Evolutionary conservation across 2,329 filamentous ascomycete genomes (phyloP).

Genomic region (Penicillium decumbens): DNA sequence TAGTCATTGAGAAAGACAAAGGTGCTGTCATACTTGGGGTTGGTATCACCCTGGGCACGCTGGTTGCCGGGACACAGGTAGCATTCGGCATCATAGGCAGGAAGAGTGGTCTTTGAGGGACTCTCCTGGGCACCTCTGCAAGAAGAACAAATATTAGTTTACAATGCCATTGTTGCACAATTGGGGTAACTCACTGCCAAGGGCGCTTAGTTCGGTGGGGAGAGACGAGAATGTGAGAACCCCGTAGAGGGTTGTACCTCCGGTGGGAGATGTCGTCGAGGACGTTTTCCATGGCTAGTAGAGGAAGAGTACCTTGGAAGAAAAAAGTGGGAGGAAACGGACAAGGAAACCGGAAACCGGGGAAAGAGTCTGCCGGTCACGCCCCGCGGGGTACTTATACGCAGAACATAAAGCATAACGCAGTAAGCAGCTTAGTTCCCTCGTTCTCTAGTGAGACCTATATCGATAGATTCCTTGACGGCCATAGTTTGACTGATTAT

Average conservation of each 20-base stretch:
- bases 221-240: constrained; percentile 89
- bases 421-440: not conserved
- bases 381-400: constrained; percentile 21
- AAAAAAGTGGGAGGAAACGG: constrained; percentile 1
- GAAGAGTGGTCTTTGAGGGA: constrained; percentile 63
- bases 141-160: not conserved
- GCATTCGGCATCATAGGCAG: constrained; percentile 83
- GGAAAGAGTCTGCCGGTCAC: constrained; percentile 2
- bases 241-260: constrained; percentile 85
- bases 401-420: constrained; percentile 2
- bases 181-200: constrained; percentile 71
- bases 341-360: constrained; percentile 3
- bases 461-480: not conserved
- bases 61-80: constrained; percentile 92
- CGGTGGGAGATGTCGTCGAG: constrained; percentile 96
- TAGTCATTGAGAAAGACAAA: constrained; percentile 98
- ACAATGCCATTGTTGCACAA: not conserved
- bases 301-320: constrained; percentile 11
- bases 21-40: constrained; percentile 79
- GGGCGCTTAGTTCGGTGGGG: constrained; percentile 94
- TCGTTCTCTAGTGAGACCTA: not conserved
- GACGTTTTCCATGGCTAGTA: constrained; percentile 61
- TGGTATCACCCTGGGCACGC: constrained; percentile 77
- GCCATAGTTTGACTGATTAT: no score
- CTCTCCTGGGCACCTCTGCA: constrained; percentile 71